phyloP scores from a whole-genome alignment of 352 stramenopile species.

The Plasmopara halstedii region DNA sequence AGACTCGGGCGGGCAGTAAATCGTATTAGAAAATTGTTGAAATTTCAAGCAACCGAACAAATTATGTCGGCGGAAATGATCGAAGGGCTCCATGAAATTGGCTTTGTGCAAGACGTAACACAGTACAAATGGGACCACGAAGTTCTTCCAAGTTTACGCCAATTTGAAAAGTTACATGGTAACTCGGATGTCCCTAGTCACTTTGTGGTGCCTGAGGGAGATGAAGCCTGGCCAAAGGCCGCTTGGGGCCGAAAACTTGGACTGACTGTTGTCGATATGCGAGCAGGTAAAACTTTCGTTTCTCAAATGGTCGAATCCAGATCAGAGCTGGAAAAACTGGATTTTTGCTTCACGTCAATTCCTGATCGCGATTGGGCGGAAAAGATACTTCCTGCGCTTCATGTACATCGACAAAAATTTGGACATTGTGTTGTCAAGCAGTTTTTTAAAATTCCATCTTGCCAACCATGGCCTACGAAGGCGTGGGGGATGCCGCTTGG shows the following conservation, averaged over 20 bases:
- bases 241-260: not conserved
- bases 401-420: not conserved
- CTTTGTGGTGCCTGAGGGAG: slow-evolving; percentile 1
- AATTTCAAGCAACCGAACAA: not conserved
- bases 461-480: not conserved
- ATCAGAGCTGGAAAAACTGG: not conserved
- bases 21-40: not conserved
- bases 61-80: not conserved
- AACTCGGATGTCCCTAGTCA: not conserved
- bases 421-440: not conserved
- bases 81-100: not conserved
- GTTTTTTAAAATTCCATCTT: not conserved
- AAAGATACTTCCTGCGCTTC: not conserved
- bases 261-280: not conserved
- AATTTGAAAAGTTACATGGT: not conserved
- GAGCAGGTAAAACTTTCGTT: not conserved
- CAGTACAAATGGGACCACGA: slow-evolving; percentile 1
- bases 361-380: not conserved
- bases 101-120: slow-evolving; percentile 1
- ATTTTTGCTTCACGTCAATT: not conserved
- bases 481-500: not conserved
- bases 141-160: not conserved
- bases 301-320: not conserved
- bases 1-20: not conserved
- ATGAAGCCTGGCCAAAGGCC: not conserved